Base-by-base conservation (phyloP, 352 stramenopile species). In the Globisporangium megalacanthum region DNA sequence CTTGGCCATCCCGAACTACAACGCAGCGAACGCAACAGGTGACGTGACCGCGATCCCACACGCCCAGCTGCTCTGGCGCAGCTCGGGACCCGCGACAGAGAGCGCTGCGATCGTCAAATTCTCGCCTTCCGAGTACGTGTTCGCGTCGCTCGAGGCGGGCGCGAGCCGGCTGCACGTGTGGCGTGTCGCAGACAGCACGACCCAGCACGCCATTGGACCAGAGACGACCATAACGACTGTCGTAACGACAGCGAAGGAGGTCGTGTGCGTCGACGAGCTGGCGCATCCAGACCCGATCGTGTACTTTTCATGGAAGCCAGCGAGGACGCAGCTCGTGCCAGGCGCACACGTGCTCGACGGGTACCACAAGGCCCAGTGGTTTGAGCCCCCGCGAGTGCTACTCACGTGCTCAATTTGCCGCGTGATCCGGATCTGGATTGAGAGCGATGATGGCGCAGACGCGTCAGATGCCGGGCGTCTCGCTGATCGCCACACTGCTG, bases 221-320 rank as follows among this genome's bases (percentile, higher is more conserved):
- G 54, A 56, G 6, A 41, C 49, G n/a, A 10, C n/a, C n/a, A 31
- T n/a, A 14, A 0, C 44, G 19, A 15, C 19, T 13, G 3, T 19
- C 3, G 1, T 8, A 5, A 6, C 14, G 17, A 29, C 44, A 20
- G 19, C 29, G 22, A 56, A 49, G 20, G 35, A 48, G n/a, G 61
- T 76, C n/a, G 56, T 68, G 31, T 51, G 59, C 33, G 56, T 78
- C 15, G 67, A 93, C 42, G 50, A 49, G 15, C 62, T 94, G 15
- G 39, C 51, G 7, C 83, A 94, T 47, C 59, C 70, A 1, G 73
- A 89, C n/a, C 77, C 71, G 14, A 75, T 94, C 35, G 77, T 84
- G 25, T 92, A 89, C 58, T 82, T 85, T 52, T 86, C 81, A 33
- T 94, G 83, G 83, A 94, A 90, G 68, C 81, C 82, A 4, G 72